These are phyloP conservation scores for Leavenworthia alabamica DNA, from an alignment of 345 rosid species.

Conservation along the genomic window DNA sequence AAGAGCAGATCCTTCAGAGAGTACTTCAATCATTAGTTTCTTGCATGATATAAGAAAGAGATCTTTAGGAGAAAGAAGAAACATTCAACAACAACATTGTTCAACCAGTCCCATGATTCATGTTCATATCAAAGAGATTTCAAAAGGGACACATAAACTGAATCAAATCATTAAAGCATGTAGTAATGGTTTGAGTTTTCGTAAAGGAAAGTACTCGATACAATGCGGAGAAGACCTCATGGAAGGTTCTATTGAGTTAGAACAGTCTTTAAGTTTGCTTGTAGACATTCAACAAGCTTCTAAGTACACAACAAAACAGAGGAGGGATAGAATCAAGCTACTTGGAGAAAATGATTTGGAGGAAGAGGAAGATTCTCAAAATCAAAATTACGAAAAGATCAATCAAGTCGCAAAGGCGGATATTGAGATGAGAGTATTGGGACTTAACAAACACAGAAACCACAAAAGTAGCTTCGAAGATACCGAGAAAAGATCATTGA, in stretches of 20 bases:
- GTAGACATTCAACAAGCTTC: constrained; percentile 67
- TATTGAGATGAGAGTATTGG: constrained; percentile 43
- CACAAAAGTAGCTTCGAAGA: constrained; percentile 21
- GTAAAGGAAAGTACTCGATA: constrained; percentile 47
- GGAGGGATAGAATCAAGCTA: constrained; percentile 54
- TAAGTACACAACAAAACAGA: constrained; percentile 40
- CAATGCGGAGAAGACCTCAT: constrained; percentile 67
- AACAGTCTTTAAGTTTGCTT: constrained; percentile 74
- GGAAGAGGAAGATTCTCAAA: constrained; percentile 43
- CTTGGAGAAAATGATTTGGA: constrained; percentile 47
- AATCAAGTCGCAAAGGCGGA: constrained; percentile 42
- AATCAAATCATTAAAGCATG: constrained; percentile 71
- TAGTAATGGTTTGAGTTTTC: constrained; percentile 55
- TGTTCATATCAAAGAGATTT: constrained; percentile 64
- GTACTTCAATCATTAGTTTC: constrained; percentile 46
- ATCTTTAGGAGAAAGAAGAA: constrained; percentile 47
- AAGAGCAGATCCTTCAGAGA: constrained; percentile 48
- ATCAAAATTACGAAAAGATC: constrained; percentile 26
- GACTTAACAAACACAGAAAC: constrained; percentile 29
- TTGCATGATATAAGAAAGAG: constrained; percentile 56
- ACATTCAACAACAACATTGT: constrained; percentile 25
- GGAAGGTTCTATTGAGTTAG: constrained; percentile 77
- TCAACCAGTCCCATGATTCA: constrained; percentile 48
- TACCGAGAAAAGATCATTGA: constrained; percentile 33
- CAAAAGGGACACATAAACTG: constrained; percentile 67